Evolutionary conservation across 192 early-diverging fungal genomes (phyloP), one percentile per base, ranked within the genome.

Genomic region (Umbelopsis sp.): DNA sequence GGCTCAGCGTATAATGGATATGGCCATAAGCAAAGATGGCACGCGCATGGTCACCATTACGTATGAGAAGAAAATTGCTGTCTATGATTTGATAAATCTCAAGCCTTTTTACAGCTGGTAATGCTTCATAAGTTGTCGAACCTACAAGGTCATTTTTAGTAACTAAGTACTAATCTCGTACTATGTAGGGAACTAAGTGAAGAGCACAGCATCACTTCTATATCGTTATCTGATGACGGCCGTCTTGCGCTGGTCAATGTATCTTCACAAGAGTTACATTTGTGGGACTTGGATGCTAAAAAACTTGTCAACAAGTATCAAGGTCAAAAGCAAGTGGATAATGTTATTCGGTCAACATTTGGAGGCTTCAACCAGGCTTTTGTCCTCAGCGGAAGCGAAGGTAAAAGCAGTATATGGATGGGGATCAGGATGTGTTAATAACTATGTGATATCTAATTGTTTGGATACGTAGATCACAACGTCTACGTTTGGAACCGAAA

Each of bases 341-440:
- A 92, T 76, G 91, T 97, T 33, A 97, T 99, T 68, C 86, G 97
- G 61, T 95, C 92, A 4, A 90, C 92, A 25, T 95, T 99, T 84
- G 97, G 94, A 11, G 96, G 97, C 13, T 69, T 85, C 23, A 81
- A 91, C 53, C 88, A 96, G 47, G 85, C 87, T 44, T 94, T 97
- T 72, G 87, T 99, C 20, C 73, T 92, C 1, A 91, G 91, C 69
- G 97, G 97, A n/a, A 98, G 95, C 79, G 95, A 97, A 85, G 93
- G 91, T 89, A 71, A 16, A 4, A 35, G 27, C 55, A 49, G 15
- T 49, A 67, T 82, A 49, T 12, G 15, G 22, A 25, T 21, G 27
- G 50, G n/a, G 27, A 35, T 16, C 35, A 44, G 68, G n/a, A 12
- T 10, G 30, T 27, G 18, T 4, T 16, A 61, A 51, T 49, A 11